Evolutionary conservation across 441 rosid species (phyloP), one percentile per base, ranked within the genome.

Genomic region (Hura crepitans): DNA sequence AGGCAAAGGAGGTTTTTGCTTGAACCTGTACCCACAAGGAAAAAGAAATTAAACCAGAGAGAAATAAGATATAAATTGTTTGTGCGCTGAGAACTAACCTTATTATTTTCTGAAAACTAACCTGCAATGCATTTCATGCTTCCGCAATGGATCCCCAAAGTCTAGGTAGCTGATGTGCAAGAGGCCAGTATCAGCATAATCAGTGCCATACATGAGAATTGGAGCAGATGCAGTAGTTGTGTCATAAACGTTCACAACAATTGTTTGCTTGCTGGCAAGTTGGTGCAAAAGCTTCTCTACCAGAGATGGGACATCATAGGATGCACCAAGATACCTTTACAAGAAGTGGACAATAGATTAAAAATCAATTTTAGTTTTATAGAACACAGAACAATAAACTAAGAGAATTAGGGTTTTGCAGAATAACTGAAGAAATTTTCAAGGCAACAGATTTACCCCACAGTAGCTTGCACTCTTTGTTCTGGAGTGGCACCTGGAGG

Each of bases 111-210:
- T n/a, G 57, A 60, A 54, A 75, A 70, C 77, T 71, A 77, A 92
- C 99, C 99, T 87, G 93, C 99, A 95, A 74, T 82, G 97, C 97
- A 95, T 92, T 83, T 92, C 95, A 74, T 95, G 99, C 75, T 80
- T 92, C 80, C 97, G 76, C 62, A 75, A 72, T 65, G 97, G 99
- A 79, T 94, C 99, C 76, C 99, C 99, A 79, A 95, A 95, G 75
- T 95, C 97, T 65, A 95, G 86, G 64, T 77, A 61, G 81, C 96
- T 89, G 65, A 85, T 28, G 43, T 71, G 87, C 76, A 86, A 72
- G 59, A 85, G 82, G 66, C 92, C 94, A 42, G 87, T 85, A 81
- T 90, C 89, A 27, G 76, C 71, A 70, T 80, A 73, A n/a, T 89
- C 91, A 79, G 81, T 73, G 55, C 99, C 97, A 74, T 92, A 95